Evolutionary conservation across 108 stramenopile species (phyloP).

Genomic region (Cylindrotheca closterium): DNA sequence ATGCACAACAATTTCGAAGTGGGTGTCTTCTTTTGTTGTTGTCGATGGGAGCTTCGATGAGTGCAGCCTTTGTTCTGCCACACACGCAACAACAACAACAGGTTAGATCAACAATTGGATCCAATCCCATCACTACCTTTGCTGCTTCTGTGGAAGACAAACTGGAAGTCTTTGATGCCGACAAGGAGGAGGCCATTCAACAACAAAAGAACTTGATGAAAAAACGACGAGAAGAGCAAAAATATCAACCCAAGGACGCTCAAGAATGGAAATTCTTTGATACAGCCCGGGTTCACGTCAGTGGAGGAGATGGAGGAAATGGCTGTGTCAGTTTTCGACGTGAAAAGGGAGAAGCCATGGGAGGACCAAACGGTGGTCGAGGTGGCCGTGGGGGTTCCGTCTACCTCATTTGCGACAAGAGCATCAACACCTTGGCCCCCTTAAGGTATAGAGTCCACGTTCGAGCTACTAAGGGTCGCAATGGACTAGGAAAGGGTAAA

Average conservation of each 20-base stretch:
- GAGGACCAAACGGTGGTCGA: conserved; percentile 90
- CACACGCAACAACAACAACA: not conserved
- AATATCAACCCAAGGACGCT: conserved; percentile 38
- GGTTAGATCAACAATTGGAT: too few relatives aligned
- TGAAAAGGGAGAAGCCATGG: conserved; percentile 88
- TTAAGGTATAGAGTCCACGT: conserved; percentile 81
- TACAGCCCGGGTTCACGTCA: conserved; percentile 84
- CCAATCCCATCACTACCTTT: too few relatives aligned
- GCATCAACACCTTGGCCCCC: conserved; percentile 87
- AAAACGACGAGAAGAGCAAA: conserved; percentile 17
- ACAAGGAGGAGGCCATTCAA: conserved; percentile 27
- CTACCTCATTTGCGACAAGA: conserved; percentile 73
- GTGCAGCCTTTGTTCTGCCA: not conserved
- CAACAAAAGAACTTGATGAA: conserved; percentile 10
- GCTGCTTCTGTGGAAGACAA: too few relatives aligned
- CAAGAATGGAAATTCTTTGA: conserved; percentile 94
- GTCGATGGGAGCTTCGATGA: not conserved
- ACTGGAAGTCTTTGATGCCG: conserved; percentile 37
- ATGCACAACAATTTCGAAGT: not conserved
- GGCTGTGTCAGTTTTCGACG: conserved; percentile 94
- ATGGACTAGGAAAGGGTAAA: conserved; percentile 86
- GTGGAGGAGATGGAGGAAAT: conserved; percentile 92
- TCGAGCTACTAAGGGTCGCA: conserved; percentile 67
- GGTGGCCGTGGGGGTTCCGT: conserved; percentile 90
- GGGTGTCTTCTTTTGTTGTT: not conserved